Conservation (phyloP, 2,329 filamentous ascomycete genomes). For the Magnaporthiopsis incrustans region DNA sequence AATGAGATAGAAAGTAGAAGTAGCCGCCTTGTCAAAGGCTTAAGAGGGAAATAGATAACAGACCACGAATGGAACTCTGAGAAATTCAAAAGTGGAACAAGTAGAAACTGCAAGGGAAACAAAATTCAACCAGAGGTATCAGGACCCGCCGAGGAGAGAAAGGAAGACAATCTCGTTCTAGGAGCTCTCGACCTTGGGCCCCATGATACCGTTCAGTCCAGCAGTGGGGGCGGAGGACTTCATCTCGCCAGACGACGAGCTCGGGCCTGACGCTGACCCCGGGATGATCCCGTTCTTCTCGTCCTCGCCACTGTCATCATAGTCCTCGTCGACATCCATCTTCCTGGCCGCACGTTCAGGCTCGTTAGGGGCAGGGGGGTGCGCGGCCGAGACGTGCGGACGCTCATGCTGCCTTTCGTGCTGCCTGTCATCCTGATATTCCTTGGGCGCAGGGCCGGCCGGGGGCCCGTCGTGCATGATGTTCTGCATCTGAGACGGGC, state of each 20-base stretch:
- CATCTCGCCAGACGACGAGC: conserved; percentile 39
- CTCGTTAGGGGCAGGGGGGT: conserved; percentile 54
- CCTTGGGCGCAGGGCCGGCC: conserved; percentile 40
- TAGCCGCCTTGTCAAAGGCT: not conserved
- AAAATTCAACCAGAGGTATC: not conserved
- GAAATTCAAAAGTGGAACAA: not conserved
- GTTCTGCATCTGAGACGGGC: conserved; percentile 39
- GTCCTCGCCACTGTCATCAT: conserved; percentile 89
- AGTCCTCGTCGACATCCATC: conserved; percentile 96
- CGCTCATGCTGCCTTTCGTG: conserved; percentile 11
- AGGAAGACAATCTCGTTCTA: conserved; percentile 5
- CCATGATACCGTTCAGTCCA: conserved; percentile 38
- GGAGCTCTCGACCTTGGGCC: conserved; percentile 36
- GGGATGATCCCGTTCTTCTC: conserved; percentile 48
- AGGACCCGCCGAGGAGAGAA: not conserved
- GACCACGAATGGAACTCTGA: not conserved
- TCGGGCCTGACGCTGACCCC: conserved; percentile 32
- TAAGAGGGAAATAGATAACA: not conserved
- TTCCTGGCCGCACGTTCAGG: conserved; percentile 78
- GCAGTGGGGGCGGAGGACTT: conserved; percentile 42
- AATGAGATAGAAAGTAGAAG: not conserved
- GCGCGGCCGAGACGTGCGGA: conserved; percentile 17
- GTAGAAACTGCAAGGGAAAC: not conserved
- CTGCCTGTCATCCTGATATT: conserved; percentile 47
- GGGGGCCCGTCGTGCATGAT: conserved; percentile 43